Evolutionary conservation across 805 yeast species (phyloP), one percentile per base, ranked within the genome.

Genomic region (Grigorovia transvaalensis): DNA sequence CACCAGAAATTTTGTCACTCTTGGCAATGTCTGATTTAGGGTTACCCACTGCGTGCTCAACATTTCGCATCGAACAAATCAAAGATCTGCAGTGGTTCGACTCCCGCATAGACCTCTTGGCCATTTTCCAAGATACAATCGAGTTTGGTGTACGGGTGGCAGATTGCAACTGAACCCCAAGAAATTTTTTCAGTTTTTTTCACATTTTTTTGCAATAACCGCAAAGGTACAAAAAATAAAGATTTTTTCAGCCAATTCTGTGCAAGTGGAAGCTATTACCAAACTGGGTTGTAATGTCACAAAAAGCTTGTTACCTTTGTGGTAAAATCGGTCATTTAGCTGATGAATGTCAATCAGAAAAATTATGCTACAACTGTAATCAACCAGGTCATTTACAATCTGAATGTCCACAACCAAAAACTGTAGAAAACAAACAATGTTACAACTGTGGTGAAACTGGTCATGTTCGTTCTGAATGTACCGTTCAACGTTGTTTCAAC

Each of bases 321-420:
- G 96, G 96, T 66, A 87, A 86, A 73, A 78, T 84, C 61, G 96
- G 96, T 58, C 96, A 88, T 75, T 76, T 86, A 66, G 95, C 96
- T 60, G 93, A 85, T 67, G 84, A 80, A 67, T 89, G 97, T 74
- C 90, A 88, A 72, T 76, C 82, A 55, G 90, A 85, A 70, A 83
- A 90, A 74, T 76, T 88, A 67, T 88, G 96, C 74, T 88, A 88
- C 85, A 88, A 88, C 81, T 88, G 96, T 73, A 86, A 84, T 68
- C 78, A 84, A 70, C 84, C 95, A 54, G 93, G 93, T 57, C 96
- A 88, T 71, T 90, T 87, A 71, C 86, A 93, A 51, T 78, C 81
- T 60, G 95, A 85, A 57, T 89, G 97, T 72, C 85, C 93, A 46
- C 82, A 82, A 66, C 95, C 96, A 67, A 86, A 84, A 71, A 89